Percentiles rank a stretch among this genome's conserved stretches.
These are phyloP conservation scores for Comarum palustre DNA, from an alignment of 306 rosid species.

Conservation along the genomic window DNA sequence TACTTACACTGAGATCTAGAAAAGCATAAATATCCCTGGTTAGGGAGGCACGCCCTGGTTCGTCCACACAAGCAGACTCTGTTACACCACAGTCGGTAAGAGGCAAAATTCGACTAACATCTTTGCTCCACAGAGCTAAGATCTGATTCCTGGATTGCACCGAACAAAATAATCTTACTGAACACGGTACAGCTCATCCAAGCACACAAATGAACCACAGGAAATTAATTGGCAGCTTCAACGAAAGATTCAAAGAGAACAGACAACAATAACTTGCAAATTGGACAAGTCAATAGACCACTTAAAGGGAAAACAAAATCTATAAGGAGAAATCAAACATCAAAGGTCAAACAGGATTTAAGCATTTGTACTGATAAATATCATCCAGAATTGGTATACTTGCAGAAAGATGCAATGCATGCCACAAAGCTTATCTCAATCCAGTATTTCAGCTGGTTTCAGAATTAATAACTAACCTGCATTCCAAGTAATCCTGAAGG, in stretches of 20 bases:
- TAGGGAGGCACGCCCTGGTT: conserved; percentile 57
- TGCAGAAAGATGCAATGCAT: conserved; percentile 9
- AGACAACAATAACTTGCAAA: not conserved
- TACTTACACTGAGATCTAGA: conserved; percentile 86
- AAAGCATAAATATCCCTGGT: conserved; percentile 83
- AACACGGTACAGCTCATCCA: conserved; percentile 23
- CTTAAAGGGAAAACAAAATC: conserved; percentile 1
- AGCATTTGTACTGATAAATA: not conserved
- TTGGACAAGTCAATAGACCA: not conserved
- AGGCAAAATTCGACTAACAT: conserved; percentile 84
- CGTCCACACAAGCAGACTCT: conserved; percentile 47
- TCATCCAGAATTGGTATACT: not conserved
- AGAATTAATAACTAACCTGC: conserved; percentile 65
- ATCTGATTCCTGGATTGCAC: conserved; percentile 78
- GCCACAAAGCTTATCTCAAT: conserved; percentile 25
- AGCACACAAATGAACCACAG: not conserved
- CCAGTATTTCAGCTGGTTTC: conserved; percentile 25
- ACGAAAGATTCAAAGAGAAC: not conserved
- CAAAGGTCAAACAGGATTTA: conserved; percentile 3
- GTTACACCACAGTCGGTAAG: conserved; percentile 85
- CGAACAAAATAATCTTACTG: conserved; percentile 19
- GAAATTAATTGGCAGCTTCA: not conserved
- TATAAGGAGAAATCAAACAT: not conserved
- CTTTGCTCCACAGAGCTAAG: conserved; percentile 82
- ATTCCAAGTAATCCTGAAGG: conserved; percentile 79